Percentiles rank a stretch among this genome's conserved stretches.
Evolutionary conservation across 2,329 filamentous ascomycete genomes (phyloP).

Genomic region (Pezicula radicicola): DNA sequence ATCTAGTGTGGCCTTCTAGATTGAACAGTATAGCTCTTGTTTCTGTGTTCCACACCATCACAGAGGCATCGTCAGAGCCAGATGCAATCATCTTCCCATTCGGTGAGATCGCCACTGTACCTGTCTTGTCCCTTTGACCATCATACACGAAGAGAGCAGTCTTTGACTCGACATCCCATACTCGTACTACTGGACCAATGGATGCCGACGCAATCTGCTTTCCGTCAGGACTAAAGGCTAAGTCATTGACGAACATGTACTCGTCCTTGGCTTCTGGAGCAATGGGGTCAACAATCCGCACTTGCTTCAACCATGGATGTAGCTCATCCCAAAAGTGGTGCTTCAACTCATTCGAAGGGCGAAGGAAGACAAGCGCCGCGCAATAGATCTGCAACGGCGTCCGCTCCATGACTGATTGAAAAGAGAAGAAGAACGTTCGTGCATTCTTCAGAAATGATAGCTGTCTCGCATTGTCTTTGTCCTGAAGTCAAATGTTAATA

Average conservation of each 20-base stretch:
- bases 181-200: background rate
- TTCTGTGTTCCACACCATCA: constrained; percentile 96
- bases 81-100: constrained; percentile 56
- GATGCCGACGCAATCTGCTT: background rate
- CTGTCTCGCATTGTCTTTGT: background rate
- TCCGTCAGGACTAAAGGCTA: constrained; percentile 1
- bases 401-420: constrained; percentile 16
- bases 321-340: constrained; percentile 1
- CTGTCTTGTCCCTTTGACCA: background rate
- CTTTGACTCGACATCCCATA: background rate
- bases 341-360: constrained; percentile 21
- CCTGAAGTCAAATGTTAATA: background rate
- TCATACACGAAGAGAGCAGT: too few relatives aligned
- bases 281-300: constrained; percentile 3
- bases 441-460: constrained; percentile 1
- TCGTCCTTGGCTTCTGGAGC: background rate
- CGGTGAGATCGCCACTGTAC: background rate
- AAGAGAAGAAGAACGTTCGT: background rate
- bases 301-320: constrained; percentile 2
- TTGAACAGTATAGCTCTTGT: constrained; percentile 82
- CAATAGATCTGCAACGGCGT: constrained; percentile 30
- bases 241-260: background rate
- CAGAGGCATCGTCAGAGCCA: constrained; percentile 83
- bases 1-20: constrained; percentile 70
- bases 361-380: constrained; percentile 28